phyloP scores from a whole-genome alignment of 805 yeast genomes.

The Cyberlindnera sargentensis region DNA sequence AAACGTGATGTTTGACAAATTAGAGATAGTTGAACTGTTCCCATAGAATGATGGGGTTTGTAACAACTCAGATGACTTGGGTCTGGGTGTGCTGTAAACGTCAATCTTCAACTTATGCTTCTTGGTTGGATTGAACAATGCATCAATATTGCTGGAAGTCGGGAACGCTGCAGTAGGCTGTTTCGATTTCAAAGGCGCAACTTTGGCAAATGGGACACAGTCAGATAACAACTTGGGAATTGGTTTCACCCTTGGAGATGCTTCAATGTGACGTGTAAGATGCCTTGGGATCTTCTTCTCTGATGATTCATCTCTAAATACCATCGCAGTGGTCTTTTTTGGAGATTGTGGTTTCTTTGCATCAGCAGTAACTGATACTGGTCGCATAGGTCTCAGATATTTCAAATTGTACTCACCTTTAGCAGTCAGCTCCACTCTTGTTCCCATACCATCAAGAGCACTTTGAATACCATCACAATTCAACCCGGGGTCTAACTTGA shows the following conservation, averaged over 20 bases:
- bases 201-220: no score
- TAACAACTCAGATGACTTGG: constrained; percentile 22
- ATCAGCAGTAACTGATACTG: background rate
- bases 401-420: constrained; percentile 26
- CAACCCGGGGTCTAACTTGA: constrained; percentile 25
- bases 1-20: constrained; percentile 21
- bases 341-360: background rate
- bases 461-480: constrained; percentile 18
- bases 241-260: constrained; percentile 14
- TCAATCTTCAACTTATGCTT: constrained; percentile 14
- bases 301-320: background rate
- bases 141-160: constrained; percentile 1
- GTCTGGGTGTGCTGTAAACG: constrained; percentile 23
- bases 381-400: background rate
- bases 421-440: constrained; percentile 24
- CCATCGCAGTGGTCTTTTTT: background rate
- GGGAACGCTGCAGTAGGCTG: background rate
- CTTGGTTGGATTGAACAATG: constrained; percentile 6
- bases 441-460: constrained; percentile 19
- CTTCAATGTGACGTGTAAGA: constrained; percentile 9
- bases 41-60: constrained; percentile 23
- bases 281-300: constrained; percentile 4
- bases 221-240: constrained; percentile 18
- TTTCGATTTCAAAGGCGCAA: background rate
- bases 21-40: constrained; percentile 21